These are phyloP conservation scores for Saturnispora galanensis DNA, from an alignment of 805 yeast species.

Conservation along the genomic window DNA sequence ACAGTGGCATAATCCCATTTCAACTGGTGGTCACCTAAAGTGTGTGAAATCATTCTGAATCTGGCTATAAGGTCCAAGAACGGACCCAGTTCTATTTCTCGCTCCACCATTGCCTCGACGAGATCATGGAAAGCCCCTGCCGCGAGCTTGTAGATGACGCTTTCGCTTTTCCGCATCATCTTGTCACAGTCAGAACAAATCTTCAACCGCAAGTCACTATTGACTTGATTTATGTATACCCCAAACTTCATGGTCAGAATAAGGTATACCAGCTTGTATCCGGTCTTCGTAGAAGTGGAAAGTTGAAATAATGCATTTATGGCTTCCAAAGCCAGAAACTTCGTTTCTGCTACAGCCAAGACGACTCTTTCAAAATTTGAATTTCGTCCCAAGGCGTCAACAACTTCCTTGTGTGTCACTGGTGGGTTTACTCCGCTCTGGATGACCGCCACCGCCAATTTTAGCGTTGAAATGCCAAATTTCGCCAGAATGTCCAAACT, in stretches of 20 bases:
- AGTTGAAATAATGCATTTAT: slow-evolving; percentile 8
- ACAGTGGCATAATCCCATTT: background rate
- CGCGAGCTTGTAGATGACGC: slow-evolving; percentile 12
- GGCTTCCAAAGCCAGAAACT: background rate
- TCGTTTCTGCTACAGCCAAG: background rate
- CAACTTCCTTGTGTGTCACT: background rate
- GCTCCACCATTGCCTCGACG: background rate
- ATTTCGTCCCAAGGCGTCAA: background rate
- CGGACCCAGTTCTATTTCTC: background rate
- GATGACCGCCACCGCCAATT: too few species aligned
- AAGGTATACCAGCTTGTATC: slow-evolving; percentile 10
- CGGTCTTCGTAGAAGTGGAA: slow-evolving; percentile 13
- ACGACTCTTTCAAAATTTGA: background rate
- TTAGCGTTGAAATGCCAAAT: background rate
- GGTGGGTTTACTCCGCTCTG: too few species aligned
- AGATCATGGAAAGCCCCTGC: slow-evolving; percentile 1
- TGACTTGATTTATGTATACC: slow-evolving; percentile 3
- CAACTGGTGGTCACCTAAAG: background rate
- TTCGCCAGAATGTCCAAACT: background rate
- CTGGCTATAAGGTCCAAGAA: background rate
- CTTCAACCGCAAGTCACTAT: slow-evolving; percentile 2
- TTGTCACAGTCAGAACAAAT: slow-evolving; percentile 9
- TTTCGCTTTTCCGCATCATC: slow-evolving; percentile 8
- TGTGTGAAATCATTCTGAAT: background rate
- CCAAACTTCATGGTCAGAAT: slow-evolving; percentile 12